Conservation (phyloP, 805 yeast genomes). For the Lipomyces yamadae region DNA sequence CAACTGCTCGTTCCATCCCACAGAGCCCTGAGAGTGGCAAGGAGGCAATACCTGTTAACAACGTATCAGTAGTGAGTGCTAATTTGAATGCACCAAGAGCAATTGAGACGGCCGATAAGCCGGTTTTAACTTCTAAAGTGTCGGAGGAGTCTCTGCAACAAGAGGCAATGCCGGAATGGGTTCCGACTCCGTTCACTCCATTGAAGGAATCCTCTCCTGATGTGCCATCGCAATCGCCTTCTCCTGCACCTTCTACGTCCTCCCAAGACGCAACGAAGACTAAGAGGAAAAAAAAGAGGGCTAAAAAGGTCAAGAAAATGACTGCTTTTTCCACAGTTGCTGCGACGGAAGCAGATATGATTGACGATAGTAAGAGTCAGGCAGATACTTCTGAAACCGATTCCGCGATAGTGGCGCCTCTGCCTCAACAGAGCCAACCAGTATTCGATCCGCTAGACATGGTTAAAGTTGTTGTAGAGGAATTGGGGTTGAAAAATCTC, state of each 20-base stretch:
- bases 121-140: neutral
- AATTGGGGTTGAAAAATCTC: conserved; percentile 6
- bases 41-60: neutral
- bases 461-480: conserved; percentile 10
- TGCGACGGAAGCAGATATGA: neutral
- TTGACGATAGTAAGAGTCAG: neutral
- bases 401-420: neutral
- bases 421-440: neutral
- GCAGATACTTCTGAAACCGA: neutral
- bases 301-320: conserved; percentile 16
- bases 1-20: neutral
- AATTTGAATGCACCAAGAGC: too few species aligned
- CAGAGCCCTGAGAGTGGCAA: neutral
- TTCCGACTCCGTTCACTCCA: neutral
- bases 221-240: conserved; percentile 2
- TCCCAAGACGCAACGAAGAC: neutral
- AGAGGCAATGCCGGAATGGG: neutral
- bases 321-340: neutral
- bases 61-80: neutral
- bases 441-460: conserved; percentile 13
- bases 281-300: conserved; percentile 21
- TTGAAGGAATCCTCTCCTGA: neutral
- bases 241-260: conserved; percentile 6
- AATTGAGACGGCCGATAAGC: neutral
- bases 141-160: neutral